phyloP scores from a whole-genome alignment of 352 stramenopile genomes.

The Aphanomyces euteiches region DNA sequence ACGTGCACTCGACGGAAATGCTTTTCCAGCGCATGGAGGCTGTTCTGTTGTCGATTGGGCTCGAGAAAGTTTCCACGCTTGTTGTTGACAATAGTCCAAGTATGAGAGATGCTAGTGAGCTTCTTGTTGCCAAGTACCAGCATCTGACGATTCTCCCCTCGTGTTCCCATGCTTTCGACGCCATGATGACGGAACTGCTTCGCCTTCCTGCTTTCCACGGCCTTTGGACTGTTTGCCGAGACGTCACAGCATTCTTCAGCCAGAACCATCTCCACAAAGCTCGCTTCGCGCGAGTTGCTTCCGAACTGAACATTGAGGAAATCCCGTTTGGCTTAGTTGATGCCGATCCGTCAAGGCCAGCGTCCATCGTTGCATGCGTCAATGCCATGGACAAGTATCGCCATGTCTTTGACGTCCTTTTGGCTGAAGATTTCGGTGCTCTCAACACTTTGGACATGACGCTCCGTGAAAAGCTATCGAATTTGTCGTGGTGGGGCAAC shows the following conservation, averaged over 20 bases:
- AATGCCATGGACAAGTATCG: conserved; percentile 53
- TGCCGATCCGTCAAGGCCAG: conserved; percentile 35
- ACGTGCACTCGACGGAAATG: conserved; percentile 44
- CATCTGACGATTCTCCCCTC: conserved; percentile 60
- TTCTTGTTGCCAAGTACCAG: conserved; percentile 54
- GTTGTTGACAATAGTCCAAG: conserved; percentile 43
- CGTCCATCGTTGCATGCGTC: conserved; percentile 46
- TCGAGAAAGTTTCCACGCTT: conserved; percentile 50
- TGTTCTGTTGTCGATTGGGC: conserved; percentile 56
- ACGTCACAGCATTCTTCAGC: conserved; percentile 46
- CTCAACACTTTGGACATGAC: conserved; percentile 37
- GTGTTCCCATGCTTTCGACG: conserved; percentile 53
- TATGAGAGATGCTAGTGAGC: conserved; percentile 52
- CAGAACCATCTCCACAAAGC: conserved; percentile 43
- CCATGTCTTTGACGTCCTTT: conserved; percentile 53
- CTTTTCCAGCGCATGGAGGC: conserved; percentile 57
- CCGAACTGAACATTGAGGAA: conserved; percentile 49
- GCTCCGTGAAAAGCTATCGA: conserved; percentile 48
- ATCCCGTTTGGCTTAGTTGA: conserved; percentile 39
- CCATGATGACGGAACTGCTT: conserved; percentile 61
- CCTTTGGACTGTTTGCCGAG: conserved; percentile 42
- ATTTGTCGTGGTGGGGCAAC: conserved; percentile 54
- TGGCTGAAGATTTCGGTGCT: conserved; percentile 45
- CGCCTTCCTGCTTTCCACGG: conserved; percentile 41
- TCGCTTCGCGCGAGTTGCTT: conserved; percentile 48